A percentile compares a stretch with the other conserved stretches of the same genome.
Conservation (phyloP, 2,329 filamentous ascomycete genomes). For the Chalara sp. region DNA sequence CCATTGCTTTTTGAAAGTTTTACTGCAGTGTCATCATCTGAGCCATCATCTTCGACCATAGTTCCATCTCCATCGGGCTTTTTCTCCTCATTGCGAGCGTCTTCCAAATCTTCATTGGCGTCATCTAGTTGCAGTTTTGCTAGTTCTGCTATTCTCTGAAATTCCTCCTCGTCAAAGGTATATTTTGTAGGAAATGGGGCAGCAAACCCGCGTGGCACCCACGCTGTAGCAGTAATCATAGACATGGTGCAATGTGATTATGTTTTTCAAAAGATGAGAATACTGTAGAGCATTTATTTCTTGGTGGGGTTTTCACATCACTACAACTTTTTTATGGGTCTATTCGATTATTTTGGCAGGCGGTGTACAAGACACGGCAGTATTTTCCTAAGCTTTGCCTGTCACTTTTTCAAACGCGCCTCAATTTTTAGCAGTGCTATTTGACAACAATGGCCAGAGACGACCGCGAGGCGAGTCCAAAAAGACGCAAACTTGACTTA, state of each 20-base stretch:
- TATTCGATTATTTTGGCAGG: neutral
- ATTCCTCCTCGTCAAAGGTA: conserved; percentile 51
- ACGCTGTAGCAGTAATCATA: conserved; percentile 53
- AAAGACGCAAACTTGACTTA: conserved; percentile 60
- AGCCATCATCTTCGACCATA: conserved; percentile 31
- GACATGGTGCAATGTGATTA: conserved; percentile 19
- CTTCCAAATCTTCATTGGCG: conserved; percentile 77
- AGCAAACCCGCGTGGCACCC: conserved; percentile 52
- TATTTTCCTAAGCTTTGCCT: too few relatives aligned
- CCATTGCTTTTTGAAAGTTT: conserved; percentile 32
- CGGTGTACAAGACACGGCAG: neutral
- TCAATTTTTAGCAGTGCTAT: too few relatives aligned
- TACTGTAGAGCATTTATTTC: neutral
- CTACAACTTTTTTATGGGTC: neutral
- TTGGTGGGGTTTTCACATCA: neutral
- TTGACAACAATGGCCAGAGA: conserved; percentile 29
- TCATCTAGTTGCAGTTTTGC: conserved; percentile 68
- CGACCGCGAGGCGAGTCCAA: conserved; percentile 43
- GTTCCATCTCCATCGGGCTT: conserved; percentile 27
- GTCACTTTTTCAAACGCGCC: too few relatives aligned
- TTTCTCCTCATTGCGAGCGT: conserved; percentile 33
- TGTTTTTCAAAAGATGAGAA: too few relatives aligned
- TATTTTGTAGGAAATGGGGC: conserved; percentile 52
- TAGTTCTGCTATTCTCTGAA: conserved; percentile 50
- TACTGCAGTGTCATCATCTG: conserved; percentile 19